Evolutionary conservation across 2,329 filamentous ascomycete genomes (phyloP).

Genomic region (Pseudopyrenochaeta lycopersici): DNA sequence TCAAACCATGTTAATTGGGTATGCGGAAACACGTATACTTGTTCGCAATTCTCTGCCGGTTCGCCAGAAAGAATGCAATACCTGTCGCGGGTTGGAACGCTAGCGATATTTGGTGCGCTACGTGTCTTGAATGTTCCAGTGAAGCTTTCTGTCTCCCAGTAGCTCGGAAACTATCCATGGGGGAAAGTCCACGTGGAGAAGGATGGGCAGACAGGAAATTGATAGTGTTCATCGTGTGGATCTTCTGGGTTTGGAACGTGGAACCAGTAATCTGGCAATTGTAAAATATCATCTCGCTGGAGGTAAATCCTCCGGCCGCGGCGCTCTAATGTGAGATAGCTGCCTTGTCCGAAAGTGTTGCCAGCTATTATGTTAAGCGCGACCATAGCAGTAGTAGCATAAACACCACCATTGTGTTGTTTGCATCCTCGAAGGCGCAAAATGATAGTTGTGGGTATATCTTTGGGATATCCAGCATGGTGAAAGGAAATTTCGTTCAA

Average conservation of each 20-base stretch:
- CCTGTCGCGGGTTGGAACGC: neutral
- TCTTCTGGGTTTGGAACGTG: neutral
- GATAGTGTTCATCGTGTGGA: neutral
- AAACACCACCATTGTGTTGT: neutral
- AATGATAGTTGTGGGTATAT: neutral
- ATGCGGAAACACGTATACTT: neutral
- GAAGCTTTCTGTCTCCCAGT: neutral
- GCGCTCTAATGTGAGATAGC: neutral
- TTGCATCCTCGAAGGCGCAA: neutral
- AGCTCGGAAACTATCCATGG: neutral
- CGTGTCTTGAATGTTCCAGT: neutral
- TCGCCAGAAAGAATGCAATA: neutral
- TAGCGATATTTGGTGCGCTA: no score
- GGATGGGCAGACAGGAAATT: neutral
- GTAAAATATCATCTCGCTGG: neutral
- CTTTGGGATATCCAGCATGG: conserved; percentile 1
- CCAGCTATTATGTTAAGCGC: neutral
- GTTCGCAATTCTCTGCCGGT: neutral
- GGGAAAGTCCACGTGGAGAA: neutral
- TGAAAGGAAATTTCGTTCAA: neutral
- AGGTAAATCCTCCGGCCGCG: neutral
- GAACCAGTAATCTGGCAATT: neutral
- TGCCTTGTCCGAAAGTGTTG: neutral
- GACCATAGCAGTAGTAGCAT: neutral
- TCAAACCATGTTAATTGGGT: neutral